Percentiles rank a stretch among this genome's conserved stretches.
Conservation (phyloP, 2,329 filamentous ascomycete species). For the Pseudogymnoascus sp. region DNA sequence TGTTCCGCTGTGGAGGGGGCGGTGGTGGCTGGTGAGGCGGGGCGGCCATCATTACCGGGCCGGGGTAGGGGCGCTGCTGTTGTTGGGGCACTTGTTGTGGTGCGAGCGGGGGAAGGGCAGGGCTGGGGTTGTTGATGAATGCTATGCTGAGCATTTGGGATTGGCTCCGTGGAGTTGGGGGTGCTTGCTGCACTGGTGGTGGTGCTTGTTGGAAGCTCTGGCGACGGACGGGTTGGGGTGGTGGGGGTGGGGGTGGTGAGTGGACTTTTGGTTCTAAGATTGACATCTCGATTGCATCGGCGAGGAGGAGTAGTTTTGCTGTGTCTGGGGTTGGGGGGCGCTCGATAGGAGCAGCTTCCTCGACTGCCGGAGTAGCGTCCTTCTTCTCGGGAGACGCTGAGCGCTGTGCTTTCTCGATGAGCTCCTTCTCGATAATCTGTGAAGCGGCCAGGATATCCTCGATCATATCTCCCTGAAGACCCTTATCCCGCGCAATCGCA, state of each 20-base stretch:
- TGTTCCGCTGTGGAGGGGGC: not conserved
- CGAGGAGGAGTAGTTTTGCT: not conserved
- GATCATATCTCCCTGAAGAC: not conserved
- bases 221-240: not conserved
- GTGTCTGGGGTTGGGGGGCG: not conserved
- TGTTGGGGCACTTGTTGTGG: not conserved
- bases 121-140: constrained; percentile 1
- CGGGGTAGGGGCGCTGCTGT: not conserved
- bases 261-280: not conserved
- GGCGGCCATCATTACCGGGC: not conserved
- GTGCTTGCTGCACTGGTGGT: not conserved
- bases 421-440: not conserved
- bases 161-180: not conserved
- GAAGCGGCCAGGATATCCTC: constrained; percentile 1
- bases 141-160: not conserved
- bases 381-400: not conserved
- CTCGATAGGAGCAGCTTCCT: not conserved
- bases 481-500: not conserved
- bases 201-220: not conserved
- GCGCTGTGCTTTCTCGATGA: not conserved
- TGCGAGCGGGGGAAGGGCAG: not conserved
- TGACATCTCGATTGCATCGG: not conserved
- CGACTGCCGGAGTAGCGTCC: not conserved
- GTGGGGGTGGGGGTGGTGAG: not conserved
- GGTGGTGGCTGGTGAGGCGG: not conserved